These are phyloP conservation scores for Phoma sp. DNA, from an alignment of 2,329 filamentous ascomycete genomes.

Conservation along the genomic window DNA sequence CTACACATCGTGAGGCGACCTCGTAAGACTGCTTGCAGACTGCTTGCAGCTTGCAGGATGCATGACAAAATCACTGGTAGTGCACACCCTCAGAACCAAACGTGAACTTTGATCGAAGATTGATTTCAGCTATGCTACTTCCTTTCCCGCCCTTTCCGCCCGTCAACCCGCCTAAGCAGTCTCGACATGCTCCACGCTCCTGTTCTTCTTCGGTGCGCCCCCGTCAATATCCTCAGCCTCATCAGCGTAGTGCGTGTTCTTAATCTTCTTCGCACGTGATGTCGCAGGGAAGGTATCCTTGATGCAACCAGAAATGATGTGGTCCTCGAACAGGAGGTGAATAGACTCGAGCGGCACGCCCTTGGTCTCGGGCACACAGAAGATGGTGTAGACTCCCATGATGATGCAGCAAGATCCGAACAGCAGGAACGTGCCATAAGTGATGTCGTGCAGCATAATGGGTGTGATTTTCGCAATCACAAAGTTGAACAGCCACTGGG, in stretches of 20 bases:
- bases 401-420: constrained; percentile 52
- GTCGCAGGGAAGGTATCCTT: constrained; percentile 49
- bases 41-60: too few relatives aligned
- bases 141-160: background rate
- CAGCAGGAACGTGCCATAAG: constrained; percentile 54
- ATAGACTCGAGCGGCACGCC: constrained; percentile 53
- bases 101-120: too few relatives aligned
- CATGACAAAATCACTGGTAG: too few relatives aligned
- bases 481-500: constrained; percentile 49
- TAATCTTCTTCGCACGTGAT: constrained; percentile 48
- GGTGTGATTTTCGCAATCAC: constrained; percentile 49
- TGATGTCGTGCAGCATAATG: constrained; percentile 53
- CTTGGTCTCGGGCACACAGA: constrained; percentile 55
- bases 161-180: constrained; percentile 19
- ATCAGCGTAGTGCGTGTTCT: constrained; percentile 37
- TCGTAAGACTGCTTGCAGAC: too few relatives aligned
- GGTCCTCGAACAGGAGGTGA: constrained; percentile 52
- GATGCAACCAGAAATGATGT: constrained; percentile 51
- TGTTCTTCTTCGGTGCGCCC: constrained; percentile 30
- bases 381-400: constrained; percentile 53
- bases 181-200: constrained; percentile 40
- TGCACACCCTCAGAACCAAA: too few relatives aligned
- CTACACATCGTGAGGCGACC: constrained; percentile 4
- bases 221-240: constrained; percentile 37
- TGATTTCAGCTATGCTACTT: background rate